Conservation (phyloP, 805 yeast genomes). For the Tetrapisispora nanseiensis region DNA sequence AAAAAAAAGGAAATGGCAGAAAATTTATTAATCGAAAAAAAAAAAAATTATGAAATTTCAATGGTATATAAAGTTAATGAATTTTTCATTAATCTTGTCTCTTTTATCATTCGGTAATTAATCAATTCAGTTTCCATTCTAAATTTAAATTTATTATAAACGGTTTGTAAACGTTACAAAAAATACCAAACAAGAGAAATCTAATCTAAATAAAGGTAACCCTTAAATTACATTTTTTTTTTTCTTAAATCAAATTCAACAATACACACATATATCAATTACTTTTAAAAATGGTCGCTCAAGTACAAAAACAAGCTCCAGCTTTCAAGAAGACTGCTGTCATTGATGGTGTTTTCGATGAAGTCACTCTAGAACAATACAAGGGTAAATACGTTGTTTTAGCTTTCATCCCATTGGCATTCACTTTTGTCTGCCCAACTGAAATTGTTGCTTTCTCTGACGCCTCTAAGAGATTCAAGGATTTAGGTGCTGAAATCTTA, state of each 20-base stretch:
- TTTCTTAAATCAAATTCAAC: no score
- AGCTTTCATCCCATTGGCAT: conserved; percentile 97
- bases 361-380: conserved; percentile 86
- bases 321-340: conserved; percentile 94
- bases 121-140: no score
- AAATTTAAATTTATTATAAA: no score
- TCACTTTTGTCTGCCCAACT: conserved; percentile 99
- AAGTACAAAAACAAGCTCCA: conserved; percentile 95
- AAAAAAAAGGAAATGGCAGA: neutral
- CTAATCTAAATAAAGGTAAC: no score
- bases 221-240: no score
- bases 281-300: conserved; percentile 56
- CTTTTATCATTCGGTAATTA: no score
- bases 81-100: no score
- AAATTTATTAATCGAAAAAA: neutral
- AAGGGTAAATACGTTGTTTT: conserved; percentile 96
- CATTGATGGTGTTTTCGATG: conserved; percentile 92
- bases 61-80: neutral
- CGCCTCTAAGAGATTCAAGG: conserved; percentile 82
- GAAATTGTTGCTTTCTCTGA: conserved; percentile 98
- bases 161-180: neutral
- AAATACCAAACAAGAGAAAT: neutral
- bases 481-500: conserved; percentile 76
- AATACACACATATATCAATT: neutral
- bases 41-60: neutral